Base-by-base conservation (phyloP, 257 asterid species). In the Primulina eburnea region DNA sequence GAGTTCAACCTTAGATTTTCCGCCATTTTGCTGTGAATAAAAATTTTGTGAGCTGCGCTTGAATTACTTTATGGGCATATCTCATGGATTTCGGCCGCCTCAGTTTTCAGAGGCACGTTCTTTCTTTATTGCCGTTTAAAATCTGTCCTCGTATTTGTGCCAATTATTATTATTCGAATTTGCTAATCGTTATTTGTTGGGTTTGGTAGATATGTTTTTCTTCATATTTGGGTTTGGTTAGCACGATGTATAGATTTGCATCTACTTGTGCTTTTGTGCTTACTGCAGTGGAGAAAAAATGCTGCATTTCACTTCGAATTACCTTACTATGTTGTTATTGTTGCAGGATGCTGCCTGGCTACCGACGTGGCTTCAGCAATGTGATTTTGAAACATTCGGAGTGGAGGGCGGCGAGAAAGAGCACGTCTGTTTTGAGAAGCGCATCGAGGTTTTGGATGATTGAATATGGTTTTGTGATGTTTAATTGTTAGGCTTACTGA, bases 321-420 rank as follows among this genome's bases (percentile, higher is more conserved):
- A 64, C 24, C 28, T 37, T 65, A 16, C 6, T 5, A 60, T 56
- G 7, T 33, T 21, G 14, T 52, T 30, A 60, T 35, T 62, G 69
- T n/a, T 71, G 62, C 75, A 87, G 94, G 92, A 85, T 40, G 78
- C 73, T 38, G 85, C 82, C 58, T 87, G 96, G 96, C 80, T 85
- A 26, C 92, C 94, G 2, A 67, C 75, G 14, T 85, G 89, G 92
- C 95, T 89, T 74, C 92, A 84, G 77, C 84, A 79, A 33, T 82
- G 77, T 35, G 78, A 74, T 63, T 52, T 60, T 24, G 79, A 69
- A 14, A 69, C 62, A 68, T 67, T 74, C 68, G 66, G 65, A 66
- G 73, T 63, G 30, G 82, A 80, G 64, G 64, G 50, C 43, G 58
- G 70, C 17, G 24, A 64, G 43, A 72, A 65, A 33, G 83, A 77